phyloP scores from a whole-genome alignment of 169 alveolate species.

The Cyclospora cayetanensis region DNA sequence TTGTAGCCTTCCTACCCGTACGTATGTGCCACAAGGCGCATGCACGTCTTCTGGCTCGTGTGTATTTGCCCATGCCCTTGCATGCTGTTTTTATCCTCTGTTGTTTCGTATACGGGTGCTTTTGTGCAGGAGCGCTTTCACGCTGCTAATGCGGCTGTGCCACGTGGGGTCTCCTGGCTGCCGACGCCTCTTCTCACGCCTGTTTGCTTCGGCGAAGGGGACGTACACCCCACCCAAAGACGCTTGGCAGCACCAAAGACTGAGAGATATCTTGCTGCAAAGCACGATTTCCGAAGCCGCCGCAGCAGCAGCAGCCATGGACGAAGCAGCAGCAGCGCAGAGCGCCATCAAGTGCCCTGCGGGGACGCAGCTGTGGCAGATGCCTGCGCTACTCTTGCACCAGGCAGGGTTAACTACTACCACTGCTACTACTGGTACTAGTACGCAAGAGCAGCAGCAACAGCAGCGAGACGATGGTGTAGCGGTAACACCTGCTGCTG shows the following conservation, averaged over 20 bases:
- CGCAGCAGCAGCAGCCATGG: neutral
- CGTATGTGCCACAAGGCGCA: too few relatives aligned
- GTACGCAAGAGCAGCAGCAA: neutral
- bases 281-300: neutral
- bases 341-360: neutral
- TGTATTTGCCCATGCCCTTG: too few relatives aligned
- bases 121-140: slow-evolving; percentile 24
- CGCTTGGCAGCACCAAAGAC: neutral
- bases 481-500: slow-evolving; percentile 6
- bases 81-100: neutral
- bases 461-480: neutral
- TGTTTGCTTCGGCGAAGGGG: neutral
- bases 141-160: slow-evolving; percentile 14
- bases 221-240: neutral
- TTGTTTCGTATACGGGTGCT: neutral
- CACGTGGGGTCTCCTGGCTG: slow-evolving; percentile 19
- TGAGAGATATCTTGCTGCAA: neutral
- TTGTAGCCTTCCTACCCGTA: too few relatives aligned
- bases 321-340: neutral
- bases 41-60: too few relatives aligned
- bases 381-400: slow-evolving; percentile 8
- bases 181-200: neutral
- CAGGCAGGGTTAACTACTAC: neutral
- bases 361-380: slow-evolving; percentile 25
- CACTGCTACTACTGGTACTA: too few relatives aligned